Percentiles rank a stretch among this genome's conserved stretches.
These are phyloP conservation scores for Colletotrichum gloeosporioides DNA, from an alignment of 2,329 filamentous ascomycete genomes.

Conservation along the genomic window DNA sequence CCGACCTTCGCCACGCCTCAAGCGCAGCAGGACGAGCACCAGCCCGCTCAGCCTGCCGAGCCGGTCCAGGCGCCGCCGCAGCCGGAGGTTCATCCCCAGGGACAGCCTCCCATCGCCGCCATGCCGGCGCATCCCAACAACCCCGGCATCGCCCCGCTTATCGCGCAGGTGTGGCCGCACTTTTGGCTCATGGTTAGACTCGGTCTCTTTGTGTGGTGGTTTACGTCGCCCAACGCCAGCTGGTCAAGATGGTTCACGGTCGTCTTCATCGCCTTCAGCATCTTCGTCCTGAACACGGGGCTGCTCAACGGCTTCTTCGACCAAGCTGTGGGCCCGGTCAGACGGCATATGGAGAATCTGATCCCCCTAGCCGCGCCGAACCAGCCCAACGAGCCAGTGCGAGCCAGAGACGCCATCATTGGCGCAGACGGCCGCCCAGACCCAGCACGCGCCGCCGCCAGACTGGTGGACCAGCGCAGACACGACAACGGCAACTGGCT, in stretches of 20 bases:
- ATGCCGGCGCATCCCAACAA: constrained; percentile 43
- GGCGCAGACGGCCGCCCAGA: constrained; percentile 37
- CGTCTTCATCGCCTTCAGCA: constrained; percentile 54
- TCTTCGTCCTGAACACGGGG: constrained; percentile 67
- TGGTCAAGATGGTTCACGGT: constrained; percentile 66
- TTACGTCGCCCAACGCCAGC: constrained; percentile 61
- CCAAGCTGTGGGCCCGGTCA: constrained; percentile 60
- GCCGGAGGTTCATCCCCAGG: constrained; percentile 30
- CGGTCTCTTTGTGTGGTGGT: constrained; percentile 68
- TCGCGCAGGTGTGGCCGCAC: constrained; percentile 61
- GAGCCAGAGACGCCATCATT: constrained; percentile 2
- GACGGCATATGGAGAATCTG: constrained; percentile 63
- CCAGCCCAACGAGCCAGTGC: constrained; percentile 26
- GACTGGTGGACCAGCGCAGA: constrained; percentile 55
- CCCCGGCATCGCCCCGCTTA: constrained; percentile 39
- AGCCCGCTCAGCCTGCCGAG: constrained; percentile 6
- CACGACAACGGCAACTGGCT: constrained; percentile 54
- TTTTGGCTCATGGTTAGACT: constrained; percentile 67
- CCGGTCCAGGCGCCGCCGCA: constrained; percentile 25
- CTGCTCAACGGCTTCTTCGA: constrained; percentile 61
- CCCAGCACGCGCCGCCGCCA: constrained; percentile 58
- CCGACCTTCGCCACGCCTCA: constrained; percentile 24
- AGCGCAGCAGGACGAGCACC: not conserved
- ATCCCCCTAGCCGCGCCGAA: constrained; percentile 56
- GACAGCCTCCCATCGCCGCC: constrained; percentile 28